phyloP scores from a whole-genome alignment of 352 stramenopile genomes.

The Thraustochytrium striatum region DNA sequence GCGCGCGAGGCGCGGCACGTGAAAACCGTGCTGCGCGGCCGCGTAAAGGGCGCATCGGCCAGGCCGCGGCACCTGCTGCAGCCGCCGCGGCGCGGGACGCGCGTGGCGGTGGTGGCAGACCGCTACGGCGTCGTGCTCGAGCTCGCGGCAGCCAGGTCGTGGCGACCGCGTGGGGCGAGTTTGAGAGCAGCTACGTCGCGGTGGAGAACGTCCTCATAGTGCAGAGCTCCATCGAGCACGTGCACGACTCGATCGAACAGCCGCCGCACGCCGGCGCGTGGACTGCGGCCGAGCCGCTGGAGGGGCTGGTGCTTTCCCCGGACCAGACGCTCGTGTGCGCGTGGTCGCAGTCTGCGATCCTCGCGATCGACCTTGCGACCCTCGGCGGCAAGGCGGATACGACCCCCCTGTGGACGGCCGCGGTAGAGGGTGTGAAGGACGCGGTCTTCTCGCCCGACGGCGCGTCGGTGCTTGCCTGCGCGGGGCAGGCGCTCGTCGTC shows the following conservation, averaged over 20 bases:
- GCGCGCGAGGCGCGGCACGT: neutral
- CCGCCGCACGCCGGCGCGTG: neutral
- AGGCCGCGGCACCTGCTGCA: neutral
- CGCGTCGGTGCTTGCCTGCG: too few relatives aligned
- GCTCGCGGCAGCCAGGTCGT: neutral
- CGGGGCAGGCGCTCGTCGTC: too few relatives aligned
- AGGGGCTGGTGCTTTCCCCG: neutral
- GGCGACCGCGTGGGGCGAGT: neutral
- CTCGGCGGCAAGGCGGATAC: too few relatives aligned
- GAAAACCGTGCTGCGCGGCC: constrained; percentile 4
- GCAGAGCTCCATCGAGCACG: neutral
- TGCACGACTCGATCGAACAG: neutral
- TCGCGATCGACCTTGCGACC: too few relatives aligned
- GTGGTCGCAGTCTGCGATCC: too few relatives aligned
- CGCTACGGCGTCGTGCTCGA: neutral
- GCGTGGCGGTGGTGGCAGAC: neutral
- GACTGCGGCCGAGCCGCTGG: neutral
- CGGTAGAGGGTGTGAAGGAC: too few relatives aligned
- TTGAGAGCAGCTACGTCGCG: neutral
- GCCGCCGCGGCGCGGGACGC: neutral
- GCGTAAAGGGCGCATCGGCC: neutral
- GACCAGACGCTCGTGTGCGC: too few relatives aligned
- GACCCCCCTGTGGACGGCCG: too few relatives aligned
- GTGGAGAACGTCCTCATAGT: neutral
- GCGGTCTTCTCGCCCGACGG: too few relatives aligned